Percentiles rank a stretch among this genome's conserved stretches.
phyloP scores from a whole-genome alignment of 192 early-diverging fungal species.

The Linnemannia elongata region DNA sequence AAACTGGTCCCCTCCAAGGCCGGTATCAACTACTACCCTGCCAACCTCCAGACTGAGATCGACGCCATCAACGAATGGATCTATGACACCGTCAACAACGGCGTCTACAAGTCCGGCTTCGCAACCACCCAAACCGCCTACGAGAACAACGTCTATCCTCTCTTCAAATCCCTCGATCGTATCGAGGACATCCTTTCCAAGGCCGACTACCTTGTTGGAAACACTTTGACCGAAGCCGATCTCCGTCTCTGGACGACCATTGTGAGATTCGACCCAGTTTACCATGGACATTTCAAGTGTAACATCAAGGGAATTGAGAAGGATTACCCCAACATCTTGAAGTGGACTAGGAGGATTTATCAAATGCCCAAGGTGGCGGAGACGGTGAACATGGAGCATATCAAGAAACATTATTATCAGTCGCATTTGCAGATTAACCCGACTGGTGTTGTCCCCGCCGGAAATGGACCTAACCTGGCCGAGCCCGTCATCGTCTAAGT shows the following conservation, averaged over 20 bases:
- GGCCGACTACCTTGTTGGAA: conserved; percentile 83
- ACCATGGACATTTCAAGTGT: conserved; percentile 97
- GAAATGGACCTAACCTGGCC: conserved; percentile 71
- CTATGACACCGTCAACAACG: conserved; percentile 96
- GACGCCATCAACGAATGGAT: conserved; percentile 93
- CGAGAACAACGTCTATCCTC: conserved; percentile 74
- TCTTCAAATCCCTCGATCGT: conserved; percentile 86
- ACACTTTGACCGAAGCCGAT: conserved; percentile 93
- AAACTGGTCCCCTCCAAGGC: conserved; percentile 74
- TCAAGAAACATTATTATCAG: conserved; percentile 95
- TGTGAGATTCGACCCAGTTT: conserved; percentile 95
- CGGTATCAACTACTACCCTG: conserved; percentile 85
- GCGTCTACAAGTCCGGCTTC: conserved; percentile 95
- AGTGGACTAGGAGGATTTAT: conserved; percentile 87
- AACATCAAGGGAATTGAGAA: conserved; percentile 88
- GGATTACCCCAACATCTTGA: conserved; percentile 89
- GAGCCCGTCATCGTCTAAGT: conserved; percentile 42
- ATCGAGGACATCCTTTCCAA: conserved; percentile 85
- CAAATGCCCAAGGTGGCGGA: conserved; percentile 82
- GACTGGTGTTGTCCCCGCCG: conserved; percentile 80
- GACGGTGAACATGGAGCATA: conserved; percentile 96
- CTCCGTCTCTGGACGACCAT: conserved; percentile 96
- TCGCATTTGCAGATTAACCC: conserved; percentile 96
- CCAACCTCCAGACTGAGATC: conserved; percentile 78
- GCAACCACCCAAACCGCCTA: conserved; percentile 91